Conservation (phyloP, 1,284 basidiomycete genomes). For the Xerocomus tenax region DNA sequence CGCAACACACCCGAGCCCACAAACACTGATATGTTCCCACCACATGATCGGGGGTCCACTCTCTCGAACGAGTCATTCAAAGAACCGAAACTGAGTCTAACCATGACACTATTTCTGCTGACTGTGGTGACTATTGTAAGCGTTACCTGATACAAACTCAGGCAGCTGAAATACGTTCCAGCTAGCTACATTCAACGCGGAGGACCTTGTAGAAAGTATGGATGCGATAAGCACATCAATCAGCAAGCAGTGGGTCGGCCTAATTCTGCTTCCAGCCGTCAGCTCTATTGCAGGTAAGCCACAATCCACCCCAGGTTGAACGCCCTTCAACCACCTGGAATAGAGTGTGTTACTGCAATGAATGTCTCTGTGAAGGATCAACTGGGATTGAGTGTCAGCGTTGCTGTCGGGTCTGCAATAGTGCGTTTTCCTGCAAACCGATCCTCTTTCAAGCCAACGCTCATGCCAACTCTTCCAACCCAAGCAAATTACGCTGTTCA, state of each 20-base stretch:
- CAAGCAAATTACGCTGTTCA: slow-evolving; percentile 79
- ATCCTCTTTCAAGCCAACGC: background rate
- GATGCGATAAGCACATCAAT: slow-evolving; percentile 50
- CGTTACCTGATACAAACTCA: slow-evolving; percentile 8
- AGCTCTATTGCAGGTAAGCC: slow-evolving; percentile 69
- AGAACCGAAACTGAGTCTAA: slow-evolving; percentile 53
- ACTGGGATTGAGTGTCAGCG: slow-evolving; percentile 64
- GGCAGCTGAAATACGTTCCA: slow-evolving; percentile 25
- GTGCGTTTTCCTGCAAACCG: slow-evolving; percentile 37
- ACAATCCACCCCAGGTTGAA: background rate
- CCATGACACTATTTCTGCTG: slow-evolving; percentile 50
- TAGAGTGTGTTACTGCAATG: slow-evolving; percentile 81
- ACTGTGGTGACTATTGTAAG: slow-evolving; percentile 57
- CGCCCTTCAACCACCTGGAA: background rate
- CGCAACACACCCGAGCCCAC: slow-evolving; percentile 13
- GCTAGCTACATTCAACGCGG: slow-evolving; percentile 76
- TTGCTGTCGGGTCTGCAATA: slow-evolving; percentile 87
- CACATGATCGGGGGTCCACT: slow-evolving; percentile 15
- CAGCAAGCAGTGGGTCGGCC: slow-evolving; percentile 71
- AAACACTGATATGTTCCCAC: slow-evolving; percentile 22
- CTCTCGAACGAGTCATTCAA: slow-evolving; percentile 24
- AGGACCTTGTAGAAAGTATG: slow-evolving; percentile 77
- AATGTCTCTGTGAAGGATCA: slow-evolving; percentile 81
- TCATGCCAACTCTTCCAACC: background rate
- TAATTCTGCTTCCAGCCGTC: slow-evolving; percentile 83